phyloP scores from a whole-genome alignment of 179 eudicot species.

The Beta corolliflora region DNA sequence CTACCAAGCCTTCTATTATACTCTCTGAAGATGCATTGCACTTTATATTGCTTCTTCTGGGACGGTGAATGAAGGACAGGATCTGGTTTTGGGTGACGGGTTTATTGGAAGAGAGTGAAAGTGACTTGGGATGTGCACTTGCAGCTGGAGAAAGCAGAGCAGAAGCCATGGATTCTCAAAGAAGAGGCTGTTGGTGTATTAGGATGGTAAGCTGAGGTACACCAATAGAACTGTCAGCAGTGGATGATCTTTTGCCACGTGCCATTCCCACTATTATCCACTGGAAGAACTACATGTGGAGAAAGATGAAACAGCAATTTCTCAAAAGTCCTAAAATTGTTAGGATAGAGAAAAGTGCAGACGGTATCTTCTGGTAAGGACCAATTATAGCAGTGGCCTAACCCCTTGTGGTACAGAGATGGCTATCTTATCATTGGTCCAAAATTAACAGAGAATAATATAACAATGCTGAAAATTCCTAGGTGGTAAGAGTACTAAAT shows the following conservation, averaged over 20 bases:
- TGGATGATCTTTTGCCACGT: constrained; percentile 58
- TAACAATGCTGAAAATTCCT: too few relatives aligned
- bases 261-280: constrained; percentile 42
- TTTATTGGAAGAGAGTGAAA: constrained; percentile 37
- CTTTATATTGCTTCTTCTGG: constrained; percentile 34
- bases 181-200: constrained; percentile 15
- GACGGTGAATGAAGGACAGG: constrained; percentile 30
- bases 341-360: neutral
- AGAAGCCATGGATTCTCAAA: constrained; percentile 59
- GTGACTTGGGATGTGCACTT: constrained; percentile 38
- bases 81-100: constrained; percentile 36
- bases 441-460: too few relatives aligned
- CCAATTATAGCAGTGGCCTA: neutral
- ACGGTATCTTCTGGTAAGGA: neutral
- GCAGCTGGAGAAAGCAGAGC: constrained; percentile 56
- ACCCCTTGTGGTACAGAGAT: neutral
- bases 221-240: constrained; percentile 43
- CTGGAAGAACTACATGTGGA: constrained; percentile 18
- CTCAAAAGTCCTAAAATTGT: neutral
- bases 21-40: constrained; percentile 56
- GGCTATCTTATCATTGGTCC: neutral
- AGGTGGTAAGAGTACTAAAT: too few relatives aligned
- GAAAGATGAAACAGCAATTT: constrained; percentile 1
- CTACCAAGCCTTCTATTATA: constrained; percentile 38
- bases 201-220: constrained; percentile 1